Percentiles rank a stretch among this genome's conserved stretches.
phyloP scores from a whole-genome alignment of 192 early-diverging fungal species.

The Globomyces pollinis-pini region DNA sequence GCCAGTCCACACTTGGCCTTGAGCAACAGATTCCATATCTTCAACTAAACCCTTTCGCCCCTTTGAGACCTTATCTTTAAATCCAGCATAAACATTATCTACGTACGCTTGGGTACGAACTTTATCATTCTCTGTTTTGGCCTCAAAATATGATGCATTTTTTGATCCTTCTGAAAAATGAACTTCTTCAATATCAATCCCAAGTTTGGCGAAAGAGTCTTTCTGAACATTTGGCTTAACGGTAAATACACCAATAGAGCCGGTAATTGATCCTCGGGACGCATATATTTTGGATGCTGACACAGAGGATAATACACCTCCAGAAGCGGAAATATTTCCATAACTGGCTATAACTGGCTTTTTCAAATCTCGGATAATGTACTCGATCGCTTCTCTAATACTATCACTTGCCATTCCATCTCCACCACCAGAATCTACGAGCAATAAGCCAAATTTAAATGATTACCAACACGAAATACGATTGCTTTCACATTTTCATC shows the following conservation, averaged over 20 bases:
- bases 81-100: conserved; percentile 47
- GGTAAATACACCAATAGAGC: conserved; percentile 64
- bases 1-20: conserved; percentile 60
- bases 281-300: conserved; percentile 53
- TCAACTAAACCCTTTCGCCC: conserved; percentile 45
- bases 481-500: conserved; percentile 48
- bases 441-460: no score
- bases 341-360: conserved; percentile 64
- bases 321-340: conserved; percentile 40
- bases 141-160: conserved; percentile 35
- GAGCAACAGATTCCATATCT: conserved; percentile 47
- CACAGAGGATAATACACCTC: conserved; percentile 35
- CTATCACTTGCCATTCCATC: conserved; percentile 60
- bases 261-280: conserved; percentile 58
- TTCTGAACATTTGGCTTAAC: conserved; percentile 44
- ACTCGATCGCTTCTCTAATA: conserved; percentile 51
- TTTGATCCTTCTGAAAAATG: conserved; percentile 41
- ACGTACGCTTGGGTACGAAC: conserved; percentile 39
- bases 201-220: conserved; percentile 49
- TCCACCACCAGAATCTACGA: conserved; percentile 65
- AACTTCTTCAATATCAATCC: conserved; percentile 55
- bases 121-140: conserved; percentile 35
- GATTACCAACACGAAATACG: no score
- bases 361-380: conserved; percentile 39
- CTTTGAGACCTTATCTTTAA: conserved; percentile 46